Conservation (phyloP, 139 green algal genomes). For the Nannochloris sp. region DNA sequence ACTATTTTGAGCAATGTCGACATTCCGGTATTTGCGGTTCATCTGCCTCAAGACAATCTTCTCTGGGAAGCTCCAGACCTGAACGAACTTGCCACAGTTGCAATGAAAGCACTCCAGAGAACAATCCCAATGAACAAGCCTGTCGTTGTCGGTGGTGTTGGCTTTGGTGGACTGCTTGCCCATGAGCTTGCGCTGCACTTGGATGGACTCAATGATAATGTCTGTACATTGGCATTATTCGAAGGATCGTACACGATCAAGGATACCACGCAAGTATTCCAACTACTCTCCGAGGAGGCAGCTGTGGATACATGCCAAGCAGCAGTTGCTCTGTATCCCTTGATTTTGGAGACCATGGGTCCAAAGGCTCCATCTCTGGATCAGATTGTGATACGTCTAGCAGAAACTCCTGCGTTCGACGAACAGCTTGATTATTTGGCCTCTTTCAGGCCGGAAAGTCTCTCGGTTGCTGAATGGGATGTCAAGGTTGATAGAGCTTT, state of each 20-base stretch:
- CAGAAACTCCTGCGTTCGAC: constrained; percentile 19
- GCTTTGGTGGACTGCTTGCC: constrained; percentile 46
- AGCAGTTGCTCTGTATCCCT: constrained; percentile 17
- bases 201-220: constrained; percentile 6
- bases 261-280: constrained; percentile 1
- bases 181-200: constrained; percentile 63
- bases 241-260: constrained; percentile 12
- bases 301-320: constrained; percentile 19
- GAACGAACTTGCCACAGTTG: constrained; percentile 27
- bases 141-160: constrained; percentile 43
- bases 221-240: constrained; percentile 46
- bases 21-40: constrained; percentile 22
- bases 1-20: constrained; percentile 13
- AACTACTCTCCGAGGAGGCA: constrained; percentile 8
- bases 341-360: constrained; percentile 5
- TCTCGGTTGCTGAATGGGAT: constrained; percentile 14
- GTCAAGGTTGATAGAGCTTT: constrained; percentile 18
- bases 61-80: constrained; percentile 18
- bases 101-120: constrained; percentile 12
- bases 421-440: constrained; percentile 57
- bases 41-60: constrained; percentile 14
- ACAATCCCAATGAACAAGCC: constrained; percentile 3
- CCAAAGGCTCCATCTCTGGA: constrained; percentile 15
- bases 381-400: constrained; percentile 16
- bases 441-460: constrained; percentile 28